These are phyloP conservation scores for Kuraishia floccosa DNA, from an alignment of 805 yeast genomes.

Conservation along the genomic window DNA sequence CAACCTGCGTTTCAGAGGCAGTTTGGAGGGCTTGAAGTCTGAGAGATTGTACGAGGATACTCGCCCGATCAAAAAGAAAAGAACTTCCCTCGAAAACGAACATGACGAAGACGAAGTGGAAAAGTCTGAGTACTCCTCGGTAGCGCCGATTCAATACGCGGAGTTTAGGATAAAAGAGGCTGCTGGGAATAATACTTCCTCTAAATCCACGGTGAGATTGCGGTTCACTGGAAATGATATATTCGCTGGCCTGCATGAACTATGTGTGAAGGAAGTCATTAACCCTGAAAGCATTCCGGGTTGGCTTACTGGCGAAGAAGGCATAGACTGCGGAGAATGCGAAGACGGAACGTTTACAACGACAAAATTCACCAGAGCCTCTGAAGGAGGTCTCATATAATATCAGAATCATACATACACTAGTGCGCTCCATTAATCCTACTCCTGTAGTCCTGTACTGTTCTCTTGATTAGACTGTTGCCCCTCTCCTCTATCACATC, in stretches of 20 bases:
- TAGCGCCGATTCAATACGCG: slow-evolving; percentile 47
- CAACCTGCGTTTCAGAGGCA: slow-evolving; percentile 52
- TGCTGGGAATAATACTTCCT: not conserved
- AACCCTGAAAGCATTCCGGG: slow-evolving; percentile 53
- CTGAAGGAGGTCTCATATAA: too few species aligned
- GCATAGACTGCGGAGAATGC: slow-evolving; percentile 35
- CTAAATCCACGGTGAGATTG: slow-evolving; percentile 10
- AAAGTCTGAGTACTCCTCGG: slow-evolving; percentile 31
- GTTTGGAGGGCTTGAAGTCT: slow-evolving; percentile 21
- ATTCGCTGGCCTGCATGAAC: slow-evolving; percentile 68
- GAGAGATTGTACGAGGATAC: slow-evolving; percentile 27
- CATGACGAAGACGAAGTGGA: slow-evolving; percentile 6
- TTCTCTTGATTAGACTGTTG: slow-evolving; percentile 5
- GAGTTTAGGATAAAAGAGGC: slow-evolving; percentile 26
- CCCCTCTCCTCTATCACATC: slow-evolving; percentile 13
- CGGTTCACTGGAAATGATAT: slow-evolving; percentile 57
- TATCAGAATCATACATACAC: slow-evolving; percentile 2
- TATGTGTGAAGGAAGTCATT: slow-evolving; percentile 35
- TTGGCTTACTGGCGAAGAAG: slow-evolving; percentile 75
- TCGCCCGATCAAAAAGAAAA: slow-evolving; percentile 9
- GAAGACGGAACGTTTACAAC: slow-evolving; percentile 21
- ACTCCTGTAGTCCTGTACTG: slow-evolving; percentile 5
- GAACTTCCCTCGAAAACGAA: slow-evolving; percentile 3
- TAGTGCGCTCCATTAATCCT: slow-evolving; percentile 10
- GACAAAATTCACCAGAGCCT: too few species aligned